phyloP scores from a whole-genome alignment of 2,329 filamentous ascomycete species.

The Didymosphaeria variabile region DNA sequence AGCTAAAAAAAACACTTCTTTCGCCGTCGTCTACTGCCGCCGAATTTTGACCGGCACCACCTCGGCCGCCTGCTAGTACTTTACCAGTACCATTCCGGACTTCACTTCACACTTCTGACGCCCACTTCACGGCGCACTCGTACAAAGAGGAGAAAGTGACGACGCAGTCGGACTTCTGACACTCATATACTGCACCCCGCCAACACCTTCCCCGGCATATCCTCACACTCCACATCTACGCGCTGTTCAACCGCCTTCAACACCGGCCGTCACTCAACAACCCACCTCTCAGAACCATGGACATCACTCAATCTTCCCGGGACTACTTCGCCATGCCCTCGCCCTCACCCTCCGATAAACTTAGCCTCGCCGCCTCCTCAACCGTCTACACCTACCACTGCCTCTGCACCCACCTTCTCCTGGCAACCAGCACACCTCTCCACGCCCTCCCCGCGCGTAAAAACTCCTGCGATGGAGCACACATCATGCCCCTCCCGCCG shows the following conservation, averaged over 20 bases:
- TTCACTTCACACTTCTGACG: slow-evolving; percentile 2
- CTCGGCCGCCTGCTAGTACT: background rate
- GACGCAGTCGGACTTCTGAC: slow-evolving; percentile 1
- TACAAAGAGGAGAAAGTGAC: slow-evolving; percentile 5
- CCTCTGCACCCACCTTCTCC: slow-evolving; percentile 71
- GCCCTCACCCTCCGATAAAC: slow-evolving; percentile 40
- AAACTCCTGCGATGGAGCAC: slow-evolving; percentile 60
- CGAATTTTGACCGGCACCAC: slow-evolving; percentile 11
- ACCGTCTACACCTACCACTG: slow-evolving; percentile 67
- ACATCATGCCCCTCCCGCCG: slow-evolving; percentile 65
- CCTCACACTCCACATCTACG: background rate
- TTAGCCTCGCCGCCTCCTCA: slow-evolving; percentile 45
- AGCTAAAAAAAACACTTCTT: background rate
- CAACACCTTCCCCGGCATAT: background rate
- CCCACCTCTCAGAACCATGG: slow-evolving; percentile 28
- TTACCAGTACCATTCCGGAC: background rate
- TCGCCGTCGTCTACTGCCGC: slow-evolving; percentile 1
- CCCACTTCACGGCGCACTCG: background rate
- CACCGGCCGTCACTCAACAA: slow-evolving; percentile 16
- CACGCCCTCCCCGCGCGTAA: slow-evolving; percentile 61
- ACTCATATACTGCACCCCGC: slow-evolving; percentile 4
- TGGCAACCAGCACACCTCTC: slow-evolving; percentile 66
- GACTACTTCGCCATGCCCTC: slow-evolving; percentile 46
- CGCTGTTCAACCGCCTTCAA: background rate
- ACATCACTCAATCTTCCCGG: slow-evolving; percentile 42